Percentiles rank a stretch among this genome's conserved stretches.
phyloP scores from a whole-genome alignment of 305 asterid species.

The Caryopteris hybrid region DNA sequence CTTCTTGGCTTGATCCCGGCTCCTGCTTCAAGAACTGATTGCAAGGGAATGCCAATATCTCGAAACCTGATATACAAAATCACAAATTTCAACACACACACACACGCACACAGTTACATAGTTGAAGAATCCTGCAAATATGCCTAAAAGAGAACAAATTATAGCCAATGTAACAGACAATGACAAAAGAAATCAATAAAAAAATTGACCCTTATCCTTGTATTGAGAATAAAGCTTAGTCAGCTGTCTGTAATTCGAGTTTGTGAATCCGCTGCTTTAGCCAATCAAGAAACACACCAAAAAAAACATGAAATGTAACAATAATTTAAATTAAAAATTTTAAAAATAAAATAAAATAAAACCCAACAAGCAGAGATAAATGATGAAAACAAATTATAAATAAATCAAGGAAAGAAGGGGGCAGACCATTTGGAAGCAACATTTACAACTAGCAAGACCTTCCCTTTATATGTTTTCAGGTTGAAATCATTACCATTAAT shows the following conservation, averaged over 20 bases:
- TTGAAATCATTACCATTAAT: constrained; percentile 54
- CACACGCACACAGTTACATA: neutral
- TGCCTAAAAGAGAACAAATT: neutral
- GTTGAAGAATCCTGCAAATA: neutral
- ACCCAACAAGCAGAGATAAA: too few relatives aligned
- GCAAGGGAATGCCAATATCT: constrained; percentile 92
- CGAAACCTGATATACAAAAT: constrained; percentile 45
- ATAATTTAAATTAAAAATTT: too few relatives aligned
- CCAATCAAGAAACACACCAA: constrained; percentile 22
- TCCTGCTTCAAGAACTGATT: constrained; percentile 89
- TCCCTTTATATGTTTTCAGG: constrained; percentile 60
- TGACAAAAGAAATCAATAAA: neutral
- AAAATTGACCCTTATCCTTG: constrained; percentile 65
- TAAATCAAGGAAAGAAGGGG: neutral
- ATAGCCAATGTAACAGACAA: neutral
- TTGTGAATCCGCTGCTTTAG: constrained; percentile 69
- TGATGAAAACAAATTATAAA: neutral
- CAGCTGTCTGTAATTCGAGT: constrained; percentile 67
- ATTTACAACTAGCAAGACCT: constrained; percentile 82
- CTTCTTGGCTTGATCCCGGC: constrained; percentile 75
- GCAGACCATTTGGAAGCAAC: constrained; percentile 91
- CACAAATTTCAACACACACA: neutral
- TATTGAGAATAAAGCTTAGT: constrained; percentile 56
- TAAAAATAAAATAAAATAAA: too few relatives aligned
- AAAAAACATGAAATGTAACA: neutral